Base-by-base conservation (phyloP, 2,329 filamentous ascomycete species). In the Sporothrix pallida region DNA sequence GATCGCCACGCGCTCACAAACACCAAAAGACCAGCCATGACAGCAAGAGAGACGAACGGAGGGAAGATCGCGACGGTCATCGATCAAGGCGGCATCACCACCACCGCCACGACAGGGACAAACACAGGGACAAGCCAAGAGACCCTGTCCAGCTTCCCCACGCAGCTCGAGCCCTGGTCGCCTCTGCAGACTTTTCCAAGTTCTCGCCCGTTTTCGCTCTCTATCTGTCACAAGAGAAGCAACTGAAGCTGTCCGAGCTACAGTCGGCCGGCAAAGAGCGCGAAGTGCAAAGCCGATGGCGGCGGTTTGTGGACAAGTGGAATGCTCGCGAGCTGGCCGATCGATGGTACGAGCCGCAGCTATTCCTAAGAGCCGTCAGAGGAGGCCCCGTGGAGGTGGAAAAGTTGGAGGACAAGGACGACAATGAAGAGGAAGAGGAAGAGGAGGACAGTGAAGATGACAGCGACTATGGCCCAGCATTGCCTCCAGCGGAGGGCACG, bases 301-400 rank as follows among this genome's bases (percentile, higher is more conserved):
- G 97, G 86, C 95, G 94, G 80, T 99, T 98, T 79, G 81, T 95
- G 13, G 86, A 88, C 3, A 95, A 94, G 85, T 99, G 96, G 95
- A 99, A 99, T 84, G 89, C 90, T 78, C 92, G 91, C 79, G 93
- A 95, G 83, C 85, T 98, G 76, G 92, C 93, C 4, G 92, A 95
- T 81, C 93, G 93, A 65, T 99, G 95, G 95, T 99, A 98, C 82
- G 93, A 97, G 79, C 92, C 94, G 8, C 88, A 88, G 74, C 92
- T 90, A 76, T 89, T 93, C 75, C 72, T 78, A 70, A 75, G 77
- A 2, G 74, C 77, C 8, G 70, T 77, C 1, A 75, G 73, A 7
- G 81, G 58, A n/a, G 58, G 58, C 26, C 26, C 23, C 76, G 86
- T 83, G 15, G 52, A 3, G 75, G 84, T 89, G 58, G 26, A 9